phyloP scores from a whole-genome alignment of 768 basidiomycete genomes.

The Suillus lakei region DNA sequence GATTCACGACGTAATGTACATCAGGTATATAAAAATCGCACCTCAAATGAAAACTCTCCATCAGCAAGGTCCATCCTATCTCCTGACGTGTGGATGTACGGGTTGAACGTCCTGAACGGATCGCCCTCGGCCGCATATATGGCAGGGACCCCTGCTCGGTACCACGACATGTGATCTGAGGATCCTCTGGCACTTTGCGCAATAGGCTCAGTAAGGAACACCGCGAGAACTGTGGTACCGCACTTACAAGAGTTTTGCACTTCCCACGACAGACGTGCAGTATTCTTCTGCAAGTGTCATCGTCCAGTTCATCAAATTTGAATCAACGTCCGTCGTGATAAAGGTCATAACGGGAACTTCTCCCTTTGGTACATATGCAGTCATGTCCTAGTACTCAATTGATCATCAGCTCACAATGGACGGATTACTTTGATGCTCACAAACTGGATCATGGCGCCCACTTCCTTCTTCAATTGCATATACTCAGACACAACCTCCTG shows the following conservation, averaged over 20 bases:
- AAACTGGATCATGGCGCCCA: conserved; percentile 57
- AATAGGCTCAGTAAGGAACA: too few species aligned
- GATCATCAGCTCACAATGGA: conserved; percentile 30
- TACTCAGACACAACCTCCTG: conserved; percentile 58
- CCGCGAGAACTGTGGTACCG: neutral
- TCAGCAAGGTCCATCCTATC: conserved; percentile 26
- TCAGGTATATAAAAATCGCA: conserved; percentile 3
- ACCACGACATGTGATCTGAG: conserved; percentile 54
- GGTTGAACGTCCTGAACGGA: conserved; percentile 45
- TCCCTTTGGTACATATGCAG: conserved; percentile 32
- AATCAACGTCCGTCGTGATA: conserved; percentile 45
- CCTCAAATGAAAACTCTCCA: conserved; percentile 50
- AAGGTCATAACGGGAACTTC: conserved; percentile 19
- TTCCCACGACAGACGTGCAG: conserved; percentile 13
- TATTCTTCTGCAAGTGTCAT: conserved; percentile 40
- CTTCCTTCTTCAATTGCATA: conserved; percentile 46
- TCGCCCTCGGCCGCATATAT: conserved; percentile 50
- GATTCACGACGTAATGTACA: neutral
- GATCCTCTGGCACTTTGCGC: conserved; percentile 41
- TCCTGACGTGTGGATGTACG: too few species aligned
- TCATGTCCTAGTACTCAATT: conserved; percentile 42
- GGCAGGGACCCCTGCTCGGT: conserved; percentile 45
- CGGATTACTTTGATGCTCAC: conserved; percentile 36
- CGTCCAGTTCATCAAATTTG: conserved; percentile 47
- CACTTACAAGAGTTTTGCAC: conserved; percentile 37